Evolutionary conservation across 441 rosid species (phyloP), one percentile per base, ranked within the genome.

Genomic region (Jatropha podagrica): DNA sequence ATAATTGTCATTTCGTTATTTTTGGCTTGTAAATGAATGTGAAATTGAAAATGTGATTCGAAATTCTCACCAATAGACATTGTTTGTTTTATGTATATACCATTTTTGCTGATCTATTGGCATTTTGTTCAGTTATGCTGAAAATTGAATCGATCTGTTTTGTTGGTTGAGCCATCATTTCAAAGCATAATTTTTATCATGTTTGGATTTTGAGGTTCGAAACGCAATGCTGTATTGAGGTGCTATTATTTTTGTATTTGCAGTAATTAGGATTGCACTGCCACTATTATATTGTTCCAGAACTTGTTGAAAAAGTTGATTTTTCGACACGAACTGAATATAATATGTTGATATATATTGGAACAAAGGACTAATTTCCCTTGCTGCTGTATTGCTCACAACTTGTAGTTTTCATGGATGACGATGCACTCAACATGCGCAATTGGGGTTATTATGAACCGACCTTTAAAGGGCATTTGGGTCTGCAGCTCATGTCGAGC

Each of bases 381-480:
- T 23, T 18, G 37, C 42, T 66, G 71, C 70, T 71, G 41, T 84
- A 63, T 67, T 82, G 76, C 68, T 67, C 44, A 26, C 74, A 63
- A 72, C 72, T 14, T 83, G 79, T 76, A 88, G 90, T 72, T 82
- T 67, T 84, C 81, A 90, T 85, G 91, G 96, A 88, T 73, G 89
- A 85, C 5, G 95, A 90, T 80, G 86, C 89, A 3, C 77, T 88
- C 86, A 86, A 83, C 80, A 88, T 90, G 82, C 86, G 90, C 17
- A 88, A 88, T 75, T 90, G 97, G 95, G 97, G 97, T 59, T 93
- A 85, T 76, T 92, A 90, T 86, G 95, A 92, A 71, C 88, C 90
- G 4, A 81, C 91, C 40, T 87, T 86, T n/a, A 94, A 90, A 75
- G 95, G 90, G 51, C 90, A 85, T 76, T 85, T 89, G 10, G 83